These are phyloP conservation scores for Trichoderma sp. DNA, from an alignment of 2,329 filamentous ascomycete genomes.

Conservation along the genomic window DNA sequence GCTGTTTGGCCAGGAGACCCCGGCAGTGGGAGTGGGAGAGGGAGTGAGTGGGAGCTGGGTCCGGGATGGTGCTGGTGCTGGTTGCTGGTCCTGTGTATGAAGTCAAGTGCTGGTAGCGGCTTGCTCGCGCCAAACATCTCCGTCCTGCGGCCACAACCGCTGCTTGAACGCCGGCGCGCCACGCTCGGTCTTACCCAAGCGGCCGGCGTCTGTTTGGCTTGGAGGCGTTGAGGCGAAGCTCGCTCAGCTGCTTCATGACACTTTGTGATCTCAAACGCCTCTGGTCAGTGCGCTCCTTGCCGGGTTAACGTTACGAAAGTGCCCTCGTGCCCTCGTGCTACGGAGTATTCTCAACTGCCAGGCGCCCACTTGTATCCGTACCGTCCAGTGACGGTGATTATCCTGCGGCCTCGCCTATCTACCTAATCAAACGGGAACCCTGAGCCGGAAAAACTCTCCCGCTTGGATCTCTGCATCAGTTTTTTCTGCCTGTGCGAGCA, in stretches of 20 bases:
- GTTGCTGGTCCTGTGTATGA: not conserved
- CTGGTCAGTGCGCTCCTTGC: not conserved
- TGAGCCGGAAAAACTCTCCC: not conserved
- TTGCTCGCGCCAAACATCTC: not conserved
- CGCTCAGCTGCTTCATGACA: not conserved
- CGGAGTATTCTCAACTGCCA: not conserved
- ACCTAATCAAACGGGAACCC: not conserved
- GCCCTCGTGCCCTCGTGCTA: not conserved
- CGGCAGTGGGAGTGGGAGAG: not conserved
- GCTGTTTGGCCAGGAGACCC: not conserved
- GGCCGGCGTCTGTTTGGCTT: not conserved
- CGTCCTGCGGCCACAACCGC: not conserved
- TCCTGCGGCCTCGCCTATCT: slow-evolving; percentile 17
- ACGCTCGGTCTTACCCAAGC: not conserved
- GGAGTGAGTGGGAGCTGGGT: not conserved
- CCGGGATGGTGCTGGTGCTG: not conserved
- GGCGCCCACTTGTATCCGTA: not conserved
- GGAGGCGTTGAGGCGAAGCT: slow-evolving; percentile 6
- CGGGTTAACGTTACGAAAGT: slow-evolving; percentile 4
- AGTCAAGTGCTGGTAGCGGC: not conserved
- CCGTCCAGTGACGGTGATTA: not conserved
- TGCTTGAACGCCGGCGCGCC: not conserved
- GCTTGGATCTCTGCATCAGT: not conserved
- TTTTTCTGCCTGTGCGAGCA: not conserved
- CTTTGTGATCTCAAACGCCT: not conserved